Base-by-base conservation (phyloP, 495 filamentous ascomycete species). In the Lasiosphaeriaceae sp. region DNA sequence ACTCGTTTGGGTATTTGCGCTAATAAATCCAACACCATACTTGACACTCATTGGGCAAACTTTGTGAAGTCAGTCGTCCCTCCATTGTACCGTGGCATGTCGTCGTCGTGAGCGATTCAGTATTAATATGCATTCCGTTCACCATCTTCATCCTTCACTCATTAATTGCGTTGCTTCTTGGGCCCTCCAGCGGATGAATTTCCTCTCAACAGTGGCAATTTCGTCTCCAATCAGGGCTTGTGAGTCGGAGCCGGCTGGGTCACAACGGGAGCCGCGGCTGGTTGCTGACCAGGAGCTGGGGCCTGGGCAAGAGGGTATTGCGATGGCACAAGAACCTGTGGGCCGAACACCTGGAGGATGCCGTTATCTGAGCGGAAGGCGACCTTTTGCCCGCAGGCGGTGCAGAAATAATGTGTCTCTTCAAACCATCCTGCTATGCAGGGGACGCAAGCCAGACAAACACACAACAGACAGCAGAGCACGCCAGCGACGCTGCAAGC, bases 361-460 rank as follows among this genome's bases (percentile, higher is more conserved):
- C 62, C 64, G 22, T 56, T 53, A 17, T 69, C 58, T 12, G 50
- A 26, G 19, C 64, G 54, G 22, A 35, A 62, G 22, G 69, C 71
- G 0, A 74, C 57, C 14, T 59, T 56, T 5, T 49, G 63, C 14
- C 60, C 35, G 60, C 71, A 74, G 16, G 48, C 26, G 11, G 59
- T 59, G 58, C 71, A 74, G 22, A 20, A 55, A 29, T 69, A 65
- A 47, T 63, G 29, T 12, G 56, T 61, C 14, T 68, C 61, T 46
- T 74, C 67, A 26, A 64, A 74, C 71, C 69, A 74, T n/a, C 56
- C 57, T 6, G 59, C 66, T 3, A 67, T 20, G 47, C 67, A 68
- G 1, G 71, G 69, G 2, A 72, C 17, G 48, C 69, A 72, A 16
- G 67, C 60, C 1, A 74, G 52, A 17, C 63, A 70, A 11, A 67